A percentile compares a stretch with the other conserved stretches of the same genome.
These are phyloP conservation scores for Umbelopsis ramanniana DNA, from an alignment of 192 early-diverging fungal species.

Conservation along the genomic window DNA sequence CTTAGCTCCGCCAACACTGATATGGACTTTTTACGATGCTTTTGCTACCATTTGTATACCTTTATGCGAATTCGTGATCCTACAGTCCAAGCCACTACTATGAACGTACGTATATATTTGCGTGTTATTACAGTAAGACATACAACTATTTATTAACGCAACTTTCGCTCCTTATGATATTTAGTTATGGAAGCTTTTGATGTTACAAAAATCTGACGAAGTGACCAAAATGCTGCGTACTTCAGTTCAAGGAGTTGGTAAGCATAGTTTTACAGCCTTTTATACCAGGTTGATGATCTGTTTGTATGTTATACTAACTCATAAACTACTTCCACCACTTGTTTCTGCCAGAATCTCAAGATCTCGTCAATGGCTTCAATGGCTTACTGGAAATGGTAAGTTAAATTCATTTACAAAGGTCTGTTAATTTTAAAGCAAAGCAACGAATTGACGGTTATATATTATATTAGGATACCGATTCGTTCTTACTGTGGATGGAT, in stretches of 20 bases:
- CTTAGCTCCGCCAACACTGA: slow-evolving; percentile 56
- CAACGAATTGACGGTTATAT: too few relatives aligned
- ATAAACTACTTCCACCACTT: too few relatives aligned
- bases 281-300: too few relatives aligned
- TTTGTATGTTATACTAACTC: too few relatives aligned
- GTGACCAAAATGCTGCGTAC: slow-evolving; percentile 51
- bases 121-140: not conserved
- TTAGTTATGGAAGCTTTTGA: slow-evolving; percentile 65
- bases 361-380: slow-evolving; percentile 59
- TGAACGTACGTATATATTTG: slow-evolving; percentile 52
- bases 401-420: not conserved
- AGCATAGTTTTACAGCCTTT: not conserved
- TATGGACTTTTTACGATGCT: slow-evolving; percentile 64
- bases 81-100: slow-evolving; percentile 45
- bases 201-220: slow-evolving; percentile 59
- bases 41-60: slow-evolving; percentile 66
- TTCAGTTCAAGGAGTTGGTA: slow-evolving; percentile 37
- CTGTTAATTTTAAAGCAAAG: not conserved
- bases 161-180: not conserved
- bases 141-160: not conserved
- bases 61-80: slow-evolving; percentile 48
- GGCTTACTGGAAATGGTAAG: slow-evolving; percentile 58
- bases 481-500: slow-evolving; percentile 63
- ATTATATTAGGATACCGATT: slow-evolving; percentile 49
- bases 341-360: slow-evolving; percentile 41